These are phyloP conservation scores for Quercus agrifolia DNA, from an alignment of 306 rosid species.

Conservation along the genomic window DNA sequence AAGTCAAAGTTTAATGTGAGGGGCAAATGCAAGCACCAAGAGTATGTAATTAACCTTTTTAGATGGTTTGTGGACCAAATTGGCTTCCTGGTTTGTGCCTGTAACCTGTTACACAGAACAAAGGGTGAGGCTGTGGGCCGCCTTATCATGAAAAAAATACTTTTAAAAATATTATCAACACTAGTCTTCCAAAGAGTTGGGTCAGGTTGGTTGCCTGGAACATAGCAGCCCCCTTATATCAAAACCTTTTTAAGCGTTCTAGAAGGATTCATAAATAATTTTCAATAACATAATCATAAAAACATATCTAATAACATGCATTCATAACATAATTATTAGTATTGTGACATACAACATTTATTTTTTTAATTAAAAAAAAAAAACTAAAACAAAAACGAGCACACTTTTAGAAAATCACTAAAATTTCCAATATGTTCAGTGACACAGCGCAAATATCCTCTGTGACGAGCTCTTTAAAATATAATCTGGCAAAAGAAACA, in stretches of 20 bases:
- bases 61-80: conserved; percentile 75
- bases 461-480: background rate
- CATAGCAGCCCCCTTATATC: background rate
- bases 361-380: background rate
- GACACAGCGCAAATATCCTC: background rate
- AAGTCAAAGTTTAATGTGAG: background rate
- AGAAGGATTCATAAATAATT: background rate
- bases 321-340: background rate
- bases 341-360: conserved; percentile 2
- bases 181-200: background rate
- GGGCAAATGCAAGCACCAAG: conserved; percentile 17
- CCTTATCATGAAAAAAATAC: conserved; percentile 1
- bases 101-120: conserved; percentile 51
- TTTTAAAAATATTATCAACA: background rate
- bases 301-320: background rate
- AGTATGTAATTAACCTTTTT: conserved; percentile 53
- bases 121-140: conserved; percentile 16
- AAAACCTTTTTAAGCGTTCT: background rate
- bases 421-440: background rate
- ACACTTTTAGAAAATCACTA: background rate
- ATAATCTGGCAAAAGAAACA: conserved; percentile 13
- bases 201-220: background rate
- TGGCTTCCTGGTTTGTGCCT: conserved; percentile 56
- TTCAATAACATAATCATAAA: background rate
- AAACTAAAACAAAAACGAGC: too few species aligned